phyloP scores from a whole-genome alignment of 345 rosid species.

The Corchorus olitorius region DNA sequence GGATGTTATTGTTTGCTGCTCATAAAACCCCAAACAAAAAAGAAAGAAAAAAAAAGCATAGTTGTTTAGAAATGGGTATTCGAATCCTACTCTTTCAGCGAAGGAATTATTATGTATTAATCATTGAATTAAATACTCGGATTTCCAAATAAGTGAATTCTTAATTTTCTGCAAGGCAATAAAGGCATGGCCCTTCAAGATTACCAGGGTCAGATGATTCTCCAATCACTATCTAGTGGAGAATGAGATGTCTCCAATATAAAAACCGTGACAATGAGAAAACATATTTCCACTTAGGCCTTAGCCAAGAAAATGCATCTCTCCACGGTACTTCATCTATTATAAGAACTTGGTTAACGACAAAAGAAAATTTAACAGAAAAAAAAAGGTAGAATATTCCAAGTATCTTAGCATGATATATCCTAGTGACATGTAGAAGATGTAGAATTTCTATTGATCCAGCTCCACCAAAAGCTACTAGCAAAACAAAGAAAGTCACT shows the following conservation, averaged over 20 bases:
- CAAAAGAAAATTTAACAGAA: not conserved
- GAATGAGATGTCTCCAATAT: conserved; percentile 34
- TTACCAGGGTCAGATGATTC: conserved; percentile 20
- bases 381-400: conserved; percentile 23
- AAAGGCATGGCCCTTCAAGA: conserved; percentile 26
- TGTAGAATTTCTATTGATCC: conserved; percentile 16
- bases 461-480: conserved; percentile 16
- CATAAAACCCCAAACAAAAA: too few relatives aligned
- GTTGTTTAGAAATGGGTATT: too few relatives aligned
- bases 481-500: not conserved
- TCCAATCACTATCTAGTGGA: conserved; percentile 34
- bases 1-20: not conserved
- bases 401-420: conserved; percentile 12
- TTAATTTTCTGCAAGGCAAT: conserved; percentile 1
- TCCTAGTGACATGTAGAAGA: conserved; percentile 6
- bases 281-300: conserved; percentile 33
- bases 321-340: conserved; percentile 13
- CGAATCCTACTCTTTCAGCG: too few relatives aligned
- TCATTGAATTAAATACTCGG: too few relatives aligned
- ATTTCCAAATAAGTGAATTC: not conserved
- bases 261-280: conserved; percentile 15
- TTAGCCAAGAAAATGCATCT: conserved; percentile 19
- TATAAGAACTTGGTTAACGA: not conserved
- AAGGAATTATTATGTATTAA: too few relatives aligned
- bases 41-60: too few relatives aligned